These are phyloP conservation scores for Agrocybe praecox DNA, from an alignment of 768 basidiomycete genomes.

Conservation along the genomic window DNA sequence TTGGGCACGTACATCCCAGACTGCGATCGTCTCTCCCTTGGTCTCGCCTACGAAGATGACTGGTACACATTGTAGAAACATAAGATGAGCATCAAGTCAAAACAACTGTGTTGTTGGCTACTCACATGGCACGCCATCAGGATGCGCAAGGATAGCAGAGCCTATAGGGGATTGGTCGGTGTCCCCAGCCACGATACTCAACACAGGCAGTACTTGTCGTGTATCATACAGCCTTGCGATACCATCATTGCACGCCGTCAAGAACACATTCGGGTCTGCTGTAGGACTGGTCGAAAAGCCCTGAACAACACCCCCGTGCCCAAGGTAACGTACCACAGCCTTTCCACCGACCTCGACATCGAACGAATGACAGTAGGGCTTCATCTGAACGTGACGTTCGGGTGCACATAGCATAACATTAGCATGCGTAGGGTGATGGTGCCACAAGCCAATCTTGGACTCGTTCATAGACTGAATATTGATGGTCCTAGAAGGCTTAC, in stretches of 20 bases:
- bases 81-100: neutral
- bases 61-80: neutral
- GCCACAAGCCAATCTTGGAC: slow-evolving; percentile 19
- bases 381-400: slow-evolving; percentile 7
- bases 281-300: slow-evolving; percentile 33
- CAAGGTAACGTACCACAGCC: slow-evolving; percentile 32
- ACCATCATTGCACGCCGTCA: slow-evolving; percentile 39
- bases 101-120: neutral
- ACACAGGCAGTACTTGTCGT: slow-evolving; percentile 34
- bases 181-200: slow-evolving; percentile 29
- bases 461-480: neutral
- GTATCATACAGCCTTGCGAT: slow-evolving; percentile 40
- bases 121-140: slow-evolving; percentile 39
- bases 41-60: slow-evolving; percentile 32
- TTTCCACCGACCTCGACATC: slow-evolving; percentile 39
- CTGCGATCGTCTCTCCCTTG: slow-evolving; percentile 32
- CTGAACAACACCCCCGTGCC: slow-evolving; percentile 34
- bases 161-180: slow-evolving; percentile 17
- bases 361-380: slow-evolving; percentile 22
- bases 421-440: slow-evolving; percentile 21
- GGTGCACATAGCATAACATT: slow-evolving; percentile 23
- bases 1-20: slow-evolving; percentile 44
- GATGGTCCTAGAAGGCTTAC: slow-evolving; percentile 14
- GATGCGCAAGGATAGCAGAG: slow-evolving; percentile 31
- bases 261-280: slow-evolving; percentile 35